Evolutionary conservation across 1,284 basidiomycete species (phyloP), one percentile per base, ranked within the genome.

Genomic region (Ceratobasidium sp.): DNA sequence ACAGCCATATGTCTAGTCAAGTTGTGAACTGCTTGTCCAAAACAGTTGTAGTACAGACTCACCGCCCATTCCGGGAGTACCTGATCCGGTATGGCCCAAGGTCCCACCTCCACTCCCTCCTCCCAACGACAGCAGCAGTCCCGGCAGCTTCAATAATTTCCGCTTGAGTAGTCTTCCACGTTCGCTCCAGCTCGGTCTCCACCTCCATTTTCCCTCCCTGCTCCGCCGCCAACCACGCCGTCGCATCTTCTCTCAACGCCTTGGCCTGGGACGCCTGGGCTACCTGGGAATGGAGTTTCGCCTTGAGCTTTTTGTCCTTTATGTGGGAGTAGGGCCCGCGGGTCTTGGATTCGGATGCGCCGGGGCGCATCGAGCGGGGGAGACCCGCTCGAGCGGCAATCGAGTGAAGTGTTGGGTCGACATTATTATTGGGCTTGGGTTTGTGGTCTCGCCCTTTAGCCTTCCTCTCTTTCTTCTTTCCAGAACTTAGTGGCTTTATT

Each of bases 41-140:
- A n/a, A 58, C 33, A 8, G 56, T 56, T 56, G 25, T 23, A 76
- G 63, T 75, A 42, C 49, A 73, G 16, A 84, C 86, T 78, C 77
- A 93, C 88, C 94, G 85, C 75, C 96, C 96, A 79, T 98, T 98
- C 74, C 92, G 83, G 3, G 94, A 94, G 81, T 97, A 98, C 82
- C 93, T 80, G 78, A 85, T 82, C 78, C 88, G 82, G 81, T 98
- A 91, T 25, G 92, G 90, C 0, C 96, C 96, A n/a, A 92, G 91
- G 73, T 96, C 93, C 54, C 98, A 81, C 74, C 86, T 88, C 81
- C 92, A 87, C 79, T 95, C 92, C 77, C 87, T 90, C 61, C 91
- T 83, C 53, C 95, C 94, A 71, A 82, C 85, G 1, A 88, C 88
- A 2, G 88, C 89, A 75, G 92, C 91, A 67, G 86, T 83, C 0